A percentile compares a stretch with the other conserved stretches of the same genome.
These are phyloP conservation scores for Polyporus arcularius DNA, from an alignment of 768 basidiomycete species.

Conservation along the genomic window DNA sequence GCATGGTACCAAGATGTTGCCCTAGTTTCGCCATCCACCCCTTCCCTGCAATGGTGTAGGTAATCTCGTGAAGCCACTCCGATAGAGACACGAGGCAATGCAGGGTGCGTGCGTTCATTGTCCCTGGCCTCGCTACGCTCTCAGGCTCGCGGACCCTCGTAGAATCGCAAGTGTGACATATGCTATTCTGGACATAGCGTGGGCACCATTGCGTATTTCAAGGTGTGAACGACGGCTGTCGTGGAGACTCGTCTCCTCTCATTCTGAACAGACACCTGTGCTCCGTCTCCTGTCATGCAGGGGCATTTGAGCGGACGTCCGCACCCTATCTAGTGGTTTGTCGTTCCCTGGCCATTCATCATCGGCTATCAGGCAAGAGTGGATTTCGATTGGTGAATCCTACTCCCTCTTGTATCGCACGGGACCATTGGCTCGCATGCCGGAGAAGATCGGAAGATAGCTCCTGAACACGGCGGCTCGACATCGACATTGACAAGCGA, in stretches of 20 bases:
- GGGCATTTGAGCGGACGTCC: too few species aligned
- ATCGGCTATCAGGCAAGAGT: too few species aligned
- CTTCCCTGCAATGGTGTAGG: neutral
- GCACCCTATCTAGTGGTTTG: too few species aligned
- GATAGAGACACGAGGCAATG: slow-evolving; percentile 3
- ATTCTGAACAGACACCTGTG: neutral
- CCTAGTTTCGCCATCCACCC: neutral
- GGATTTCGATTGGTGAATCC: too few species aligned
- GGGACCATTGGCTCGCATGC: too few species aligned
- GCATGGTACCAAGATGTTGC: slow-evolving; percentile 1
- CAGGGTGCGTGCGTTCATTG: neutral
- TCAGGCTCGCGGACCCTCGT: slow-evolving; percentile 5
- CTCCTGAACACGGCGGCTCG: too few species aligned
- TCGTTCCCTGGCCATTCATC: too few species aligned
- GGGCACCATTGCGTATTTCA: neutral
- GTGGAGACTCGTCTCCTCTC: neutral
- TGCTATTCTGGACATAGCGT: neutral
- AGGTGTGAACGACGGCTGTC: neutral
- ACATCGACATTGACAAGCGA: too few species aligned
- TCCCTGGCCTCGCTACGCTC: slow-evolving; percentile 7
- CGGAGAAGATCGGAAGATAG: too few species aligned
- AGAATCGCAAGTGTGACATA: neutral
- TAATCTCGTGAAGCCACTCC: neutral
- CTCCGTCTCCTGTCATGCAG: too few species aligned
- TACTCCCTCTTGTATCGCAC: too few species aligned